phyloP scores from a whole-genome alignment of 108 stramenopile species.

The Ochromonas danica region DNA sequence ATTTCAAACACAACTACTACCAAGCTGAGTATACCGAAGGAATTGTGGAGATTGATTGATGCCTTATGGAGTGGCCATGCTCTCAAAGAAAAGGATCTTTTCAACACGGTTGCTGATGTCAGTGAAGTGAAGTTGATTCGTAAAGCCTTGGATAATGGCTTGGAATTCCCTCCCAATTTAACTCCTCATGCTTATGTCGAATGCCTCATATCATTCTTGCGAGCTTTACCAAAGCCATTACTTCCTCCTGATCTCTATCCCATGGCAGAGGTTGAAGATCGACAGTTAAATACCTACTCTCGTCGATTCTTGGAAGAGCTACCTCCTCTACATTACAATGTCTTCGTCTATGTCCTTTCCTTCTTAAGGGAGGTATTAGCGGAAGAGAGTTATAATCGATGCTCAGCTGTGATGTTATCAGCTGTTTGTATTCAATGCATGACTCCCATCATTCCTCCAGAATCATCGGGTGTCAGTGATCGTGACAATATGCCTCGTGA shows the following conservation, averaged over 20 bases:
- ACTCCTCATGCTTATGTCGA: constrained; percentile 66
- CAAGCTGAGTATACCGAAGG: constrained; percentile 82
- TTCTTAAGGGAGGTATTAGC: constrained; percentile 85
- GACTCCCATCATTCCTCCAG: constrained; percentile 27
- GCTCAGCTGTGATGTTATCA: not conserved
- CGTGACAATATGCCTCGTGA: not conserved
- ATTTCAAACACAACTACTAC: constrained; percentile 37
- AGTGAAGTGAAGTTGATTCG: constrained; percentile 76
- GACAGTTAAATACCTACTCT: constrained; percentile 71
- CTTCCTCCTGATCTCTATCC: constrained; percentile 74
- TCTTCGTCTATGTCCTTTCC: constrained; percentile 91
- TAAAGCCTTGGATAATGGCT: constrained; percentile 74
- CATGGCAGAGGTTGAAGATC: constrained; percentile 72
- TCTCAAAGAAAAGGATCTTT: constrained; percentile 75
- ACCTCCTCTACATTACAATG: constrained; percentile 86
- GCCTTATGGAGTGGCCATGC: constrained; percentile 75
- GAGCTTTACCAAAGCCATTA: constrained; percentile 73
- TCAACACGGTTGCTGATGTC: constrained; percentile 67
- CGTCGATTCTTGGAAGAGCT: constrained; percentile 74
- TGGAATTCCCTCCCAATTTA: constrained; percentile 52
- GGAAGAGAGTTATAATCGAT: constrained; percentile 63
- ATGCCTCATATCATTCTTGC: constrained; percentile 69
- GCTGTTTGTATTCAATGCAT: not conserved
- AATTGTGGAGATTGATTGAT: constrained; percentile 90
- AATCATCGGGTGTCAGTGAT: too few species aligned